Percentiles rank a stretch among this genome's conserved stretches.
Evolutionary conservation across 805 yeast species (phyloP).

Genomic region (Yarrowia keelungensis): DNA sequence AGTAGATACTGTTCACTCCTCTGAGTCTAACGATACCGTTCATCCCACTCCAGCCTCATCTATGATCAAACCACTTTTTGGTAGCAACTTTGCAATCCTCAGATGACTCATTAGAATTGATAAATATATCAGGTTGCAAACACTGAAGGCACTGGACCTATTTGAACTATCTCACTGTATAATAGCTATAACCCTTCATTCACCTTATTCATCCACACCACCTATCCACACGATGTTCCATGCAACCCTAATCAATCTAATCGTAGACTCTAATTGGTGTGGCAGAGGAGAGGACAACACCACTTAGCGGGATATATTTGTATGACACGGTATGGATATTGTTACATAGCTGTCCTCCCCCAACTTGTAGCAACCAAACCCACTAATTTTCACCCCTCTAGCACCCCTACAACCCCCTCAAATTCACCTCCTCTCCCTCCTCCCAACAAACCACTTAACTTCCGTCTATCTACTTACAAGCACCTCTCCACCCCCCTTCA

Average conservation of each 20-base stretch:
- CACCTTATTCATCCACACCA: too few relatives aligned
- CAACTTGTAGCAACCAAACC: background rate
- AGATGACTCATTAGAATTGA: too few relatives aligned
- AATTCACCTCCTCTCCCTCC: background rate
- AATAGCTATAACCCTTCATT: too few relatives aligned
- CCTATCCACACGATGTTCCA: too few relatives aligned
- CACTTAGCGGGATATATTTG: background rate
- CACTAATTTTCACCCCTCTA: background rate
- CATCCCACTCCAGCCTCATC: too few relatives aligned
- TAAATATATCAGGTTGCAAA: too few relatives aligned
- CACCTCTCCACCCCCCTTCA: background rate
- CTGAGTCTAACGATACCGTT: too few relatives aligned
- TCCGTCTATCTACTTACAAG: background rate
- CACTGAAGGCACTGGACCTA: too few relatives aligned
- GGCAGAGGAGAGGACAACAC: background rate
- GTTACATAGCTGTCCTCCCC: background rate
- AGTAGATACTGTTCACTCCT: too few relatives aligned
- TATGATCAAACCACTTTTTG: too few relatives aligned
- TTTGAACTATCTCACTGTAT: too few relatives aligned
- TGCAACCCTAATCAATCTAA: background rate
- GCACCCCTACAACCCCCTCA: background rate
- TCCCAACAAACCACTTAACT: background rate
- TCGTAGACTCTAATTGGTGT: slow-evolving; percentile 7
- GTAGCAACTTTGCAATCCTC: too few relatives aligned
- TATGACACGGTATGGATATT: background rate